phyloP scores from a whole-genome alignment of 768 basidiomycete genomes.

The Hygrophorus russula region DNA sequence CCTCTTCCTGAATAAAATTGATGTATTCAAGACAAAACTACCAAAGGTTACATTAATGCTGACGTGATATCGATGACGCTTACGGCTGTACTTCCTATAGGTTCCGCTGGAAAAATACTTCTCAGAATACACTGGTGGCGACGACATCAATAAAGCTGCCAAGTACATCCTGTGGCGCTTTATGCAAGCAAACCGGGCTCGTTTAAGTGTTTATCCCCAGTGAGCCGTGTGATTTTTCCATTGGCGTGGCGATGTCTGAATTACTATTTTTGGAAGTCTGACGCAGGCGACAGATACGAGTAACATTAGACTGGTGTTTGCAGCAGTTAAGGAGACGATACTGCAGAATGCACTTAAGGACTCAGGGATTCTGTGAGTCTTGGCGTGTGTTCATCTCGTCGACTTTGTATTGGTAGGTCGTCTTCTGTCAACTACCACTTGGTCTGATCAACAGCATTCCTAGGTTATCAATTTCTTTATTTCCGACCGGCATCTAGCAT shows the following conservation, averaged over 20 bases:
- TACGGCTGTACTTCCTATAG: conserved; percentile 18
- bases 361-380: conserved; percentile 54
- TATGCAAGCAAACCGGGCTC: conserved; percentile 80
- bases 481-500: too few relatives aligned
- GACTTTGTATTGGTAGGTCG: too few relatives aligned
- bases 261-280: conserved; percentile 28
- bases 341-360: conserved; percentile 74
- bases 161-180: conserved; percentile 94
- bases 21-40: conserved; percentile 84
- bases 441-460: too few relatives aligned
- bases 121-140: conserved; percentile 80
- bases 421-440: too few relatives aligned
- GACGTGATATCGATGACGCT: neutral
- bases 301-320: conserved; percentile 68
- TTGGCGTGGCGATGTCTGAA: neutral
- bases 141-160: conserved; percentile 88
- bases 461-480: too few relatives aligned
- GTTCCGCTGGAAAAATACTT: conserved; percentile 72
- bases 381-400: too few relatives aligned
- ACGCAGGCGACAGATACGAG: conserved; percentile 83
- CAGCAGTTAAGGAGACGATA: conserved; percentile 80
- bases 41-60: conserved; percentile 31
- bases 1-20: conserved; percentile 89
- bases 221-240: conserved; percentile 23
- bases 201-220: conserved; percentile 88